phyloP scores from a whole-genome alignment of 495 filamentous ascomycete species.

The Trichoderma reesei region DNA sequence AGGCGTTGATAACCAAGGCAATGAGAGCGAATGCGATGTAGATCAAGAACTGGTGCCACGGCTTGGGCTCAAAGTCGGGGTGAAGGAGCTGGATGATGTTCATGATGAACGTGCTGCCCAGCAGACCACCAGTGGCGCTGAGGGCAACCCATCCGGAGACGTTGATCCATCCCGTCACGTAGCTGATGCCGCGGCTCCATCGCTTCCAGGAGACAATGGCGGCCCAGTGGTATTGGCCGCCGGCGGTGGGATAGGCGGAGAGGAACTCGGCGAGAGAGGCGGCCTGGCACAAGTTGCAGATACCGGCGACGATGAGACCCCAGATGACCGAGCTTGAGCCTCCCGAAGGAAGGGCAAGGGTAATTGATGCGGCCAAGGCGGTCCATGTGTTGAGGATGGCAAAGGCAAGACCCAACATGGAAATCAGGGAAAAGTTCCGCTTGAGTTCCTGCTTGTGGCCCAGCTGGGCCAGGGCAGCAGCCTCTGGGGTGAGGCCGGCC shows the following conservation, averaged over 20 bases:
- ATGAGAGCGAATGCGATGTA: slow-evolving; percentile 56
- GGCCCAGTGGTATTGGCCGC: slow-evolving; percentile 70
- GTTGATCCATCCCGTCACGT: slow-evolving; percentile 70
- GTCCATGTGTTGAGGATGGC: slow-evolving; percentile 54
- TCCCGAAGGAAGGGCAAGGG: slow-evolving; percentile 42
- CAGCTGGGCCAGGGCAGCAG: slow-evolving; percentile 43
- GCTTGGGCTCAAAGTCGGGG: slow-evolving; percentile 37
- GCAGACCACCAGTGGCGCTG: slow-evolving; percentile 20
- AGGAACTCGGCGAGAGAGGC: slow-evolving; percentile 64
- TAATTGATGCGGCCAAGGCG: slow-evolving; percentile 43
- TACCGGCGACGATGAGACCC: slow-evolving; percentile 58
- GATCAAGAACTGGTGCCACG: slow-evolving; percentile 71
- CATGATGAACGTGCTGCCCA: slow-evolving; percentile 26
- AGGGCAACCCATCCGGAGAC: slow-evolving; percentile 56
- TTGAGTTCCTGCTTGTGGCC: slow-evolving; percentile 53
- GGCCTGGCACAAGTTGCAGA: slow-evolving; percentile 62
- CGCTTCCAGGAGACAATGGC: slow-evolving; percentile 50
- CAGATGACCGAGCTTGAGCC: slow-evolving; percentile 46
- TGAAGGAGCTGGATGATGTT: slow-evolving; percentile 22
- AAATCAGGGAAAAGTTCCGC: slow-evolving; percentile 47
- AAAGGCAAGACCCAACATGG: slow-evolving; percentile 51
- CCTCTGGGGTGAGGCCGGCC: slow-evolving; percentile 24
- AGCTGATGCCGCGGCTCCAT: slow-evolving; percentile 55
- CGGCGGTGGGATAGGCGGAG: slow-evolving; percentile 61
- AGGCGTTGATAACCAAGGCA: slow-evolving; percentile 57